A percentile compares a stretch with the other conserved stretches of the same genome.
phyloP scores from a whole-genome alignment of 208 protist species.

The Trypanosomatidae sp. region DNA sequence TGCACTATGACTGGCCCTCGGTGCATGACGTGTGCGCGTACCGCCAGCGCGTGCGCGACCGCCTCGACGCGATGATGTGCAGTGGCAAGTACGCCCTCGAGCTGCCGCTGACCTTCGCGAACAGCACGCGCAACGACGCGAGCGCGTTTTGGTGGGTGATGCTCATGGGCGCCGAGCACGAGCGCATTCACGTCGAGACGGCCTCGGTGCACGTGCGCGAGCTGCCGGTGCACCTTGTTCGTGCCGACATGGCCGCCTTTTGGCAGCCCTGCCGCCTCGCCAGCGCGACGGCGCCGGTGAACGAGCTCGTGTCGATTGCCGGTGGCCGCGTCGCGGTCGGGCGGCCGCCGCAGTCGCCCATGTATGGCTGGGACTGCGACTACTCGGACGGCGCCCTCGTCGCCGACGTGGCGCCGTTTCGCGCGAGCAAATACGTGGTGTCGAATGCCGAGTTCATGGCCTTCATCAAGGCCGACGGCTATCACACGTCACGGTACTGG shows the following conservation, averaged over 20 bases:
- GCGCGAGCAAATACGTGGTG: constrained; percentile 89
- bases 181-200: constrained; percentile 95
- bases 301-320: constrained; percentile 65
- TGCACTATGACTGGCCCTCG: constrained; percentile 83
- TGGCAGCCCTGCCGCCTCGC: constrained; percentile 63
- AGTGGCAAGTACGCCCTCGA: constrained; percentile 51
- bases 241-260: constrained; percentile 29
- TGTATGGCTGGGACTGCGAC: constrained; percentile 96
- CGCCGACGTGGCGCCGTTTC: constrained; percentile 86
- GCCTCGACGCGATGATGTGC: constrained; percentile 59
- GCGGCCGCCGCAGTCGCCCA: constrained; percentile 33
- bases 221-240: constrained; percentile 78
- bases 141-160: constrained; percentile 88
- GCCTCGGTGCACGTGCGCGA: constrained; percentile 93
- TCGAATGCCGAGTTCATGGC: constrained; percentile 92
- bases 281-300: constrained; percentile 32
- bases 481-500: constrained; percentile 86
- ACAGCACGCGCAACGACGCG: constrained; percentile 57
- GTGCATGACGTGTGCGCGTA: constrained; percentile 82
- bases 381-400: constrained; percentile 69
- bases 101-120: constrained; percentile 67
- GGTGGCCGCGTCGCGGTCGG: constrained; percentile 66
- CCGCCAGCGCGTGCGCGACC: constrained; percentile 65
- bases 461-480: constrained; percentile 89
- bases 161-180: constrained; percentile 94